Evolutionary conservation across 768 basidiomycete species (phyloP).

Genomic region (Lentinula lateritia): DNA sequence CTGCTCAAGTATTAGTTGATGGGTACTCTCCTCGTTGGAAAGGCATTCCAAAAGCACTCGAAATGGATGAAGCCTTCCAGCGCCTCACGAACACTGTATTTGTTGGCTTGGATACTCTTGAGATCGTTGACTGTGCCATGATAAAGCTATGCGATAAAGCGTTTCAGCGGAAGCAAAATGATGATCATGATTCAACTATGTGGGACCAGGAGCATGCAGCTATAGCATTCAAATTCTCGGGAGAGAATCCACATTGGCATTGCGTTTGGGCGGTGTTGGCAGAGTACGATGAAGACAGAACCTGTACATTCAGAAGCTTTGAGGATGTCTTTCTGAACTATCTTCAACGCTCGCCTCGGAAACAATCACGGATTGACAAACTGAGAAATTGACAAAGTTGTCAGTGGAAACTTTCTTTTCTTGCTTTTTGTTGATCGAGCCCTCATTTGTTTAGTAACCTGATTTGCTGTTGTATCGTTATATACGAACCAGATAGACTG

Average conservation of each 20-base stretch:
- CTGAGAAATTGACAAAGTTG: not conserved
- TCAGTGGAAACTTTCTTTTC: not conserved
- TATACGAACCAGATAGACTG: too few relatives aligned
- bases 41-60: slow-evolving; percentile 55
- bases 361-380: slow-evolving; percentile 12
- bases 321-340: slow-evolving; percentile 53
- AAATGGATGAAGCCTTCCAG: slow-evolving; percentile 42
- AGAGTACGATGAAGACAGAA: slow-evolving; percentile 38
- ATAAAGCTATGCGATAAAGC: slow-evolving; percentile 56
- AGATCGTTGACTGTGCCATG: slow-evolving; percentile 47
- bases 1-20: slow-evolving; percentile 51
- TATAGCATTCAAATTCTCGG: slow-evolving; percentile 51
- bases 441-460: too few relatives aligned
- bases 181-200: slow-evolving; percentile 22
- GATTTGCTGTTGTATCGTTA: too few relatives aligned
- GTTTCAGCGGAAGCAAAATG: slow-evolving; percentile 33
- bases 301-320: slow-evolving; percentile 51
- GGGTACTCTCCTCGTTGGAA: slow-evolving; percentile 54
- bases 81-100: slow-evolving; percentile 26
- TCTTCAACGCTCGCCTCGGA: slow-evolving; percentile 36
- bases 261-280: slow-evolving; percentile 61
- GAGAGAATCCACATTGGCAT: slow-evolving; percentile 41
- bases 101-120: slow-evolving; percentile 37
- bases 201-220: slow-evolving; percentile 40
- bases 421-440: too few relatives aligned